Evolutionary conservation across 805 yeast species (phyloP).

Genomic region (Suhomyces pyralidae): DNA sequence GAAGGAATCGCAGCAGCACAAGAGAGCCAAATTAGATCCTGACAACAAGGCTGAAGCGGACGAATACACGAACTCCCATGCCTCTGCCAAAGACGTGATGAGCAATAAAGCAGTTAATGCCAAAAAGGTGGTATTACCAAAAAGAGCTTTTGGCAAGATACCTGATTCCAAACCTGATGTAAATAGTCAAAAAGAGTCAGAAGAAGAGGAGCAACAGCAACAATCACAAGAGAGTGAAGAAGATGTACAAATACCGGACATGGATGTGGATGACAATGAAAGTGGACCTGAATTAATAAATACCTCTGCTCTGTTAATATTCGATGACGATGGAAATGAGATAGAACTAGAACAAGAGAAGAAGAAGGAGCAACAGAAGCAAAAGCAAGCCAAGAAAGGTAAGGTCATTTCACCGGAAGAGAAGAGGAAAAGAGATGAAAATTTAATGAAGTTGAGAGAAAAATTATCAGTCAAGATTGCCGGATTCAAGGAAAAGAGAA

Average conservation of each 20-base stretch:
- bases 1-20: conserved; percentile 57
- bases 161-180: conserved; percentile 6
- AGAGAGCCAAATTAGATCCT: conserved; percentile 76
- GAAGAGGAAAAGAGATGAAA: conserved; percentile 47
- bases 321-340: conserved; percentile 73
- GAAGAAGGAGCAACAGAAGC: conserved; percentile 23
- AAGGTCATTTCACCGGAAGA: conserved; percentile 43
- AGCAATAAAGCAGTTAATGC: conserved; percentile 55
- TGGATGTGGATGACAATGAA: conserved; percentile 21
- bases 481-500: conserved; percentile 71
- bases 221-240: conserved; percentile 10
- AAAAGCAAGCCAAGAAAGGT: conserved; percentile 22
- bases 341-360: conserved; percentile 61
- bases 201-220: conserved; percentile 14
- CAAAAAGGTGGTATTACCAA: conserved; percentile 42
- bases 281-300: conserved; percentile 12
- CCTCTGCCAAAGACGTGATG: conserved; percentile 60
- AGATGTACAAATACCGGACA: conserved; percentile 9
- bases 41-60: conserved; percentile 43
- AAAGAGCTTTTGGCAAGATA: conserved; percentile 9
- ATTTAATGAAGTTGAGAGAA: conserved; percentile 68
- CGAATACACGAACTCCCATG: conserved; percentile 38
- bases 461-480: conserved; percentile 74
- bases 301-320: conserved; percentile 38
- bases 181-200: conserved; percentile 13